Conservation (phyloP, 129 eudicot genomes). For the Sambucus nigra region DNA sequence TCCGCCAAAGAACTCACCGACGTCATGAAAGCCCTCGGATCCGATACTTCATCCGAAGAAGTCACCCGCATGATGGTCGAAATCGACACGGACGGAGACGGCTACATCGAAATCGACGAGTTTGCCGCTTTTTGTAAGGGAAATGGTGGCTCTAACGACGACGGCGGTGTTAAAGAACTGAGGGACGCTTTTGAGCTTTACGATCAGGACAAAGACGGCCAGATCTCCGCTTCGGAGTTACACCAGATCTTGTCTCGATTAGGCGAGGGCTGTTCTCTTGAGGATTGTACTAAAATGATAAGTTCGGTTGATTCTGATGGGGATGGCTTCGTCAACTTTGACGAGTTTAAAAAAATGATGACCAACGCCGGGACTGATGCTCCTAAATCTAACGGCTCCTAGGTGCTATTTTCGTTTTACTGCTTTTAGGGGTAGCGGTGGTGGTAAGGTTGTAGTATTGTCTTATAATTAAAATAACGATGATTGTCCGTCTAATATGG, state of each 20-base stretch:
- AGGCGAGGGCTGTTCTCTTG: conserved; percentile 53
- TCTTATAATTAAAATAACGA: too few relatives aligned
- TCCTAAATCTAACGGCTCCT: too few relatives aligned
- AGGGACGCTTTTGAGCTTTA: conserved; percentile 60
- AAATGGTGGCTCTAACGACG: conserved; percentile 17
- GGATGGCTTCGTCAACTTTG: conserved; percentile 68
- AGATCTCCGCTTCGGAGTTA: conserved; percentile 61
- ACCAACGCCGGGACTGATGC: conserved; percentile 6
- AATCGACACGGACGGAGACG: conserved; percentile 63
- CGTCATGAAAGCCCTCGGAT: conserved; percentile 55
- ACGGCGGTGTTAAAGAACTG: conserved; percentile 37
- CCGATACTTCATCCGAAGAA: conserved; percentile 41
- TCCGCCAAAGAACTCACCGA: conserved; percentile 44
- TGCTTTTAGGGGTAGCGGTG: too few relatives aligned
- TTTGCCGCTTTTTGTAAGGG: conserved; percentile 53
- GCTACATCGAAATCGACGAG: conserved; percentile 52
- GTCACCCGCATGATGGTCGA: conserved; percentile 43
- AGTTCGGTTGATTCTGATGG: conserved; percentile 62
- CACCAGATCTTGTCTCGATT: conserved; percentile 53
- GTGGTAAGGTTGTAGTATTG: too few relatives aligned
- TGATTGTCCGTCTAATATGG: too few relatives aligned
- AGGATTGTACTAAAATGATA: conserved; percentile 73
- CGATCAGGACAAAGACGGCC: conserved; percentile 60
- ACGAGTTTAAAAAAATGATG: conserved; percentile 85
- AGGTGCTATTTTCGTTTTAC: too few relatives aligned